Conservation (phyloP, 2,329 filamentous ascomycete genomes). For the Xylariaceae sp. region DNA sequence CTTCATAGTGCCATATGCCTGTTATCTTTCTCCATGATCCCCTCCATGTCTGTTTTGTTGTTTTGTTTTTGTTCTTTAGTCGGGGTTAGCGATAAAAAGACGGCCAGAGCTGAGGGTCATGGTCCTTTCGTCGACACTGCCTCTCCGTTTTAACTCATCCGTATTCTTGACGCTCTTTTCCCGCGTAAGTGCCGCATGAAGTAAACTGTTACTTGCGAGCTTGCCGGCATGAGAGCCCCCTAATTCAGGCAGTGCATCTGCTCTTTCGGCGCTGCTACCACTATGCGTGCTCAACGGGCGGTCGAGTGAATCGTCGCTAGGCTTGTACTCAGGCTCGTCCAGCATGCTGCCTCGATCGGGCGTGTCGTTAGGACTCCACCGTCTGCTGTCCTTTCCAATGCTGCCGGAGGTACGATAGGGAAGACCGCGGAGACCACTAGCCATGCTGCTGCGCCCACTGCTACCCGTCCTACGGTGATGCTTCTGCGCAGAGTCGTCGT, state of each 20-base stretch:
- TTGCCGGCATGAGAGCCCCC: slow-evolving; percentile 38
- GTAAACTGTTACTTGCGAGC: slow-evolving; percentile 54
- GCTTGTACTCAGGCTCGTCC: slow-evolving; percentile 35
- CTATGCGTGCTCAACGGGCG: slow-evolving; percentile 47
- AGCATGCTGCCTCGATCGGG: slow-evolving; percentile 53
- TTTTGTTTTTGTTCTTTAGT: slow-evolving; percentile 37
- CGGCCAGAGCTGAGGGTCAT: slow-evolving; percentile 68
- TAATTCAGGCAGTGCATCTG: slow-evolving; percentile 56
- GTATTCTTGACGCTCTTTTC: slow-evolving; percentile 62
- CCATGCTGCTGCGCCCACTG: slow-evolving; percentile 66
- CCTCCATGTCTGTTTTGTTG: too few species aligned
- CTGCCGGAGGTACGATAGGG: slow-evolving; percentile 49
- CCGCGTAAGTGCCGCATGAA: slow-evolving; percentile 53
- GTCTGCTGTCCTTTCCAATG: slow-evolving; percentile 37
- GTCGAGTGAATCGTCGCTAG: slow-evolving; percentile 28
- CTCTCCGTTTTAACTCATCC: slow-evolving; percentile 68
- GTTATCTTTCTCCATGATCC: not conserved
- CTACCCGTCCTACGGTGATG: slow-evolving; percentile 68
- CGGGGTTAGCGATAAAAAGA: slow-evolving; percentile 82
- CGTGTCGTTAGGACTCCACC: slow-evolving; percentile 51
- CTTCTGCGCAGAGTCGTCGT: slow-evolving; percentile 48
- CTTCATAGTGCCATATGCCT: not conserved
- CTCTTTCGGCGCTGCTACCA: slow-evolving; percentile 54
- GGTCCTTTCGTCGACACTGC: slow-evolving; percentile 78
- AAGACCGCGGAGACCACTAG: slow-evolving; percentile 46